Evolutionary conservation across 2,329 filamentous ascomycete species (phyloP), one percentile per base, ranked within the genome.

Genomic region (Raffaelea deltoideospora): DNA sequence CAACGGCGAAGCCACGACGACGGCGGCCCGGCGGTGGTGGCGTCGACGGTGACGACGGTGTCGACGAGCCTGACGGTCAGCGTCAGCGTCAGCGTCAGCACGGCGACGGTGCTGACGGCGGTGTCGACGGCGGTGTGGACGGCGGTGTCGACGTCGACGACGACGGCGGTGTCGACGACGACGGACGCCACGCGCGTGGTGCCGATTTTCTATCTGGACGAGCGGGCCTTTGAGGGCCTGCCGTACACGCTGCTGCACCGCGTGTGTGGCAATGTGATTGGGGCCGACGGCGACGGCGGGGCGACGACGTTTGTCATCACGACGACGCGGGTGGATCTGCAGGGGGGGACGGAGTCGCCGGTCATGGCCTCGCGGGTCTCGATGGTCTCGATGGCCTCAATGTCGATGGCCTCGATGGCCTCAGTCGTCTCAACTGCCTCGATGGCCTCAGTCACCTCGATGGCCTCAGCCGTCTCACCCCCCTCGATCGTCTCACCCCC

Each of bases 281-380:
- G 37, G 21, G 44, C 45, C 33, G 43, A 47, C 37, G 44, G 45
- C 34, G 44, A 47, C 37, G 42, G 40, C 5, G 49, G 46, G 3
- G 49, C 49, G 4, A 50, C 49, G 10, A 50, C 49, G 14, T 48
- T 40, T 31, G 43, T 45, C 21, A 41, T 51, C 27, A 51, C 48
- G 15, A 47, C 44, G 8, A 49, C 48, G 21, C 37, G 44, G 5
- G 26, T 42, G 31, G 45, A 47, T 34, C 42, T 43, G 27, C 41
- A 43, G 22, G n/a, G n/a, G n/a, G n/a, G n/a, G n/a, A 17, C 34
- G 13, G 37, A 41, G 5, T 23, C 29, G 3, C 34, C 34, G n/a
- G 30, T 31, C 15, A 33, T 32, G 19, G 17, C 27, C 7, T 31
- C 26, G 33, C 30, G 33, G 39, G 38, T 34, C 35, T 42, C 35